Evolutionary conservation across 768 basidiomycete genomes (phyloP).

Genomic region (Leucosporidium creatinivorum): DNA sequence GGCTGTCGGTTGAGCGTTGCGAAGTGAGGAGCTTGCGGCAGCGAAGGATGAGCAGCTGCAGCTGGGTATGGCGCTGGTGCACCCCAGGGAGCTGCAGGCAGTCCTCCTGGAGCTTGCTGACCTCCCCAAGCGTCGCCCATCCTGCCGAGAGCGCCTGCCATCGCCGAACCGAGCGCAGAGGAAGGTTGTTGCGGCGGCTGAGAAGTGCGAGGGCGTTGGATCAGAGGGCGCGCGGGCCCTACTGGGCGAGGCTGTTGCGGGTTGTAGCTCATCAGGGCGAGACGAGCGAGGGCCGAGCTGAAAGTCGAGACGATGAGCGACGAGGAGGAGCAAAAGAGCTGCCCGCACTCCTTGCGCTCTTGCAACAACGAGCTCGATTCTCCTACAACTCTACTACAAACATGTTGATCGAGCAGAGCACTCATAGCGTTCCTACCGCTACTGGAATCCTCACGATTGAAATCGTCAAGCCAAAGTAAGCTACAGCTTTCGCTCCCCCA

Average conservation of each 20-base stretch:
- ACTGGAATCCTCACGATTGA: constrained; percentile 41
- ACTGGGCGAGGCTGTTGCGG: background rate
- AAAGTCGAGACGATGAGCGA: too few species aligned
- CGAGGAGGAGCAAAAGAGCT: background rate
- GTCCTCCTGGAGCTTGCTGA: background rate
- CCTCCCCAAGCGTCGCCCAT: constrained; percentile 4
- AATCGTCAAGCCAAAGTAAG: constrained; percentile 39
- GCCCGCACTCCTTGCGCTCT: background rate
- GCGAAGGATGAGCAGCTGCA: background rate
- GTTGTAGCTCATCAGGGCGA: background rate
- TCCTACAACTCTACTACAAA: background rate
- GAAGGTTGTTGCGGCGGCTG: background rate
- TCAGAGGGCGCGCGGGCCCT: constrained; percentile 2
- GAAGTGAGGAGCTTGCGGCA: constrained; percentile 1
- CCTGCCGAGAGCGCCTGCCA: constrained; percentile 20
- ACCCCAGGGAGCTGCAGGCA: background rate
- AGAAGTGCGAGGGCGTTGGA: constrained; percentile 1
- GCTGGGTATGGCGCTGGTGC: background rate
- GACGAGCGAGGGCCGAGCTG: too few species aligned
- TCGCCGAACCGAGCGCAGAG: constrained; percentile 8
- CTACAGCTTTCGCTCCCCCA: background rate
- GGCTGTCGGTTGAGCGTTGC: background rate
- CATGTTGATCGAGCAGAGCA: constrained; percentile 44
- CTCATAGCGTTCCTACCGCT: constrained; percentile 40
- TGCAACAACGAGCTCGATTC: background rate